A percentile compares a stretch with the other conserved stretches of the same genome.
phyloP scores from a whole-genome alignment of 2,329 filamentous ascomycete species.

The Cladosporium sp. region DNA sequence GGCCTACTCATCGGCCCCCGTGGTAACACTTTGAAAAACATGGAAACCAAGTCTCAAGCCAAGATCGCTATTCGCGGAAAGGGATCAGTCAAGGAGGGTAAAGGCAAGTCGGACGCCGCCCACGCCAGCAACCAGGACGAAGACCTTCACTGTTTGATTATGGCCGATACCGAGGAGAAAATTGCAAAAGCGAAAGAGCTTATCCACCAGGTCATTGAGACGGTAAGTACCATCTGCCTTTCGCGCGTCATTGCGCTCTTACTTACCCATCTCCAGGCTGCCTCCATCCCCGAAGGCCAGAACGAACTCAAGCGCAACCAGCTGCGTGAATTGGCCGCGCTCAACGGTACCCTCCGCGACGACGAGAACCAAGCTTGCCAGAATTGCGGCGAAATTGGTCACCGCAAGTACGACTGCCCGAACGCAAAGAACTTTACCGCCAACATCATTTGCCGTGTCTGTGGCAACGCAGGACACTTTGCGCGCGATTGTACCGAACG shows the following conservation, averaged over 20 bases:
- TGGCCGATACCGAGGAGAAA: slow-evolving; percentile 99
- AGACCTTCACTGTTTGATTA: slow-evolving; percentile 97
- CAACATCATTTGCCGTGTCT: slow-evolving; percentile 97
- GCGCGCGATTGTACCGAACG: slow-evolving; percentile 95
- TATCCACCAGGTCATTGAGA: slow-evolving; percentile 98
- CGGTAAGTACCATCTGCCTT: slow-evolving; percentile 57
- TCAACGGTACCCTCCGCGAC: slow-evolving; percentile 98
- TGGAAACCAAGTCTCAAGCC: slow-evolving; percentile 94
- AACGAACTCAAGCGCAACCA: slow-evolving; percentile 99
- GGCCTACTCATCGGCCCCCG: slow-evolving; percentile 99
- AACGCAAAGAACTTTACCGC: slow-evolving; percentile 98
- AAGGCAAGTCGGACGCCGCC: slow-evolving; percentile 96
- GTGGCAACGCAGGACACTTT: slow-evolving; percentile 97
- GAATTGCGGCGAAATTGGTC: slow-evolving; percentile 97
- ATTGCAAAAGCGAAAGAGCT: slow-evolving; percentile 98
- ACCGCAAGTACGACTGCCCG: slow-evolving; percentile 97
- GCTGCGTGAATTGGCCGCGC: slow-evolving; percentile 90
- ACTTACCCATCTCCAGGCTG: slow-evolving; percentile 59
- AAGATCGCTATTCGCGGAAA: slow-evolving; percentile 99
- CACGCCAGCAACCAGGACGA: slow-evolving; percentile 99
- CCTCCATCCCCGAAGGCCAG: slow-evolving; percentile 96
- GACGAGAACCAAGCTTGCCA: slow-evolving; percentile 99
- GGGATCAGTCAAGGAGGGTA: slow-evolving; percentile 99
- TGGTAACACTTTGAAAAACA: slow-evolving; percentile 99
- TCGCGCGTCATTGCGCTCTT: neutral